phyloP scores from a whole-genome alignment of 768 basidiomycete species.

The Lactarius deliciosus region DNA sequence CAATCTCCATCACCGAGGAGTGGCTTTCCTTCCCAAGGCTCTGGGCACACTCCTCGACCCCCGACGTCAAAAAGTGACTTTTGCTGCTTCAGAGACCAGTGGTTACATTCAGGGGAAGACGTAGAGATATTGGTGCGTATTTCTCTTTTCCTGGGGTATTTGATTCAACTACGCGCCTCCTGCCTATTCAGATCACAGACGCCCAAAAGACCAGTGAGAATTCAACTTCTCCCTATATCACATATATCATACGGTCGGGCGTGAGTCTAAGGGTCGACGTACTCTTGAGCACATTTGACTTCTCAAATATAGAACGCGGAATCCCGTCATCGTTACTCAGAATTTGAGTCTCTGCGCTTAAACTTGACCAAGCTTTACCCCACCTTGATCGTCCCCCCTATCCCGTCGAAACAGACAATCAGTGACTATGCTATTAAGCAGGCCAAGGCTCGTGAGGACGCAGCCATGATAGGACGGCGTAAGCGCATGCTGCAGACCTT shows the following conservation, averaged over 20 bases:
- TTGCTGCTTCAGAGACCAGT: conserved; percentile 73
- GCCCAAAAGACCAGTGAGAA: conserved; percentile 93
- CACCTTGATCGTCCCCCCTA: conserved; percentile 94
- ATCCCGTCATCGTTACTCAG: conserved; percentile 90
- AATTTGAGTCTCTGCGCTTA: conserved; percentile 90
- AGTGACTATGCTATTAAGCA: conserved; percentile 98
- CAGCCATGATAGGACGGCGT: conserved; percentile 83
- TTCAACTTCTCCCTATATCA: conserved; percentile 88
- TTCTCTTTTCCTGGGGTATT: neutral
- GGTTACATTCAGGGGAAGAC: conserved; percentile 80
- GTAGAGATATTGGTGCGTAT: conserved; percentile 70
- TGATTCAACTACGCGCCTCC: neutral
- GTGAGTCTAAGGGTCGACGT: conserved; percentile 43
- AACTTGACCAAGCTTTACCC: conserved; percentile 88
- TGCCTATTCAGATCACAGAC: conserved; percentile 74
- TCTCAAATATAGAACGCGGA: conserved; percentile 61
- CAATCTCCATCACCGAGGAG: conserved; percentile 39
- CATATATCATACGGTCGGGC: conserved; percentile 88
- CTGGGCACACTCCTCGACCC: conserved; percentile 49
- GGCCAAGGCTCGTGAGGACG: conserved; percentile 94
- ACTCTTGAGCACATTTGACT: conserved; percentile 15
- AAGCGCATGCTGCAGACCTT: conserved; percentile 97
- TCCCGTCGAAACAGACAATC: conserved; percentile 94
- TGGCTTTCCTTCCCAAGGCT: conserved; percentile 54
- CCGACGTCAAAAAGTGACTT: conserved; percentile 70